Percentiles rank a stretch among this genome's conserved stretches.
phyloP scores from a whole-genome alignment of 2,329 filamentous ascomycete genomes.

The Fusarium chaquense region DNA sequence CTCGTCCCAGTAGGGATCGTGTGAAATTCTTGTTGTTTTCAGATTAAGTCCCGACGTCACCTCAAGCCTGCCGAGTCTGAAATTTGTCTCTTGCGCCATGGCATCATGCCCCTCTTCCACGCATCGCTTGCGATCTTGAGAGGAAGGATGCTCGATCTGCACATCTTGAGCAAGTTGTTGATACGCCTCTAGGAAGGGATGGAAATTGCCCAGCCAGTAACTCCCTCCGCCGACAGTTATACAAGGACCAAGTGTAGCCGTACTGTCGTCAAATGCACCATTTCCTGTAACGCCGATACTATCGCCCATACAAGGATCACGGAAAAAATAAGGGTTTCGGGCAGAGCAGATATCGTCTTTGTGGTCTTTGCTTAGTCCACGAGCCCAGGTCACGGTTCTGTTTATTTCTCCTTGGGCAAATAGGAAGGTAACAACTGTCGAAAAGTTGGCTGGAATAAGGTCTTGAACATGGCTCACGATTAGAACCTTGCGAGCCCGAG shows the following conservation, averaged over 20 bases:
- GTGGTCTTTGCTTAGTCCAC: constrained; percentile 54
- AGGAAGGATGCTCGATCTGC: constrained; percentile 57
- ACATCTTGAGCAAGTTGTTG: constrained; percentile 45
- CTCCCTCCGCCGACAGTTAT: constrained; percentile 53
- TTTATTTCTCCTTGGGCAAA: constrained; percentile 56
- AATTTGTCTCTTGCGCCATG: constrained; percentile 47
- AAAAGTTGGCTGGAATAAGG: constrained; percentile 53
- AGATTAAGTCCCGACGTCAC: constrained; percentile 58
- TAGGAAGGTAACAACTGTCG: constrained; percentile 50
- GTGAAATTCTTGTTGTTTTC: constrained; percentile 58
- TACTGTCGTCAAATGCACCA: constrained; percentile 51
- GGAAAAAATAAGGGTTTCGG: constrained; percentile 59
- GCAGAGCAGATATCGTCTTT: constrained; percentile 57
- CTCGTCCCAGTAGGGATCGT: constrained; percentile 61
- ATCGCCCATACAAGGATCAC: constrained; percentile 59
- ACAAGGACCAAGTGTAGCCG: constrained; percentile 58
- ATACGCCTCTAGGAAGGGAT: constrained; percentile 57
- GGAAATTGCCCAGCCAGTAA: constrained; percentile 60
- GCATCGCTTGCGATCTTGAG: constrained; percentile 55
- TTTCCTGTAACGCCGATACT: constrained; percentile 56
- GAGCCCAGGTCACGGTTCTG: constrained; percentile 54
- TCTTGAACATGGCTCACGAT: constrained; percentile 58
- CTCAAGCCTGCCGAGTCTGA: constrained; percentile 53
- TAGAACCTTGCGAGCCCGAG: constrained; percentile 53
- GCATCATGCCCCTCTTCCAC: constrained; percentile 54